These are phyloP conservation scores for Heliamphora ciliata DNA, from an alignment of 179 eudicot genomes.

Conservation along the genomic window DNA sequence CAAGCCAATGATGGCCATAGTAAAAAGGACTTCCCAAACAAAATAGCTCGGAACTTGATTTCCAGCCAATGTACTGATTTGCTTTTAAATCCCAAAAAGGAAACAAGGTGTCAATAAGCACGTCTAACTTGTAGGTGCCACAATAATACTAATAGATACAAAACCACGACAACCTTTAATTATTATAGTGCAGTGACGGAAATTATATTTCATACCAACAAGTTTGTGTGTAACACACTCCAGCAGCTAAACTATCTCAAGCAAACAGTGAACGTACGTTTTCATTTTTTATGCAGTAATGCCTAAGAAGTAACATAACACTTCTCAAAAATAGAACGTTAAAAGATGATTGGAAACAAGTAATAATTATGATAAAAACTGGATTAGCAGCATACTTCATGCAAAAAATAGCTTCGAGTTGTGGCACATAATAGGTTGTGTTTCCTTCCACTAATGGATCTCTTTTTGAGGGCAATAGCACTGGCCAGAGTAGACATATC, in stretches of 20 bases:
- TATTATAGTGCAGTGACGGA: background rate
- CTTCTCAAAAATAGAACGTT: too few relatives aligned
- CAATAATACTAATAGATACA: background rate
- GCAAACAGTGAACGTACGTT: background rate
- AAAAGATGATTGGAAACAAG: too few relatives aligned
- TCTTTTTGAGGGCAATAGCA: too few relatives aligned
- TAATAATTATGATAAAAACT: too few relatives aligned
- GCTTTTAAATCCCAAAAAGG: slow-evolving; percentile 33
- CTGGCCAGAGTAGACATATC: too few relatives aligned
- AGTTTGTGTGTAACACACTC: background rate
- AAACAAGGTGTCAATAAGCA: background rate
- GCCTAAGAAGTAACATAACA: too few relatives aligned
- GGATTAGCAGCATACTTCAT: too few relatives aligned
- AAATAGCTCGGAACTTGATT: slow-evolving; percentile 71
- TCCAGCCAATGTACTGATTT: slow-evolving; percentile 90
- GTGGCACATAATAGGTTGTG: too few relatives aligned
- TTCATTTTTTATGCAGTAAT: too few relatives aligned
- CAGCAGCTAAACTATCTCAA: background rate
- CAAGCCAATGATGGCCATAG: slow-evolving; percentile 71
- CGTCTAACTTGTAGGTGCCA: background rate
- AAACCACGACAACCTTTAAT: background rate
- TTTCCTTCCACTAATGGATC: too few relatives aligned
- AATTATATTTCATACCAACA: background rate
- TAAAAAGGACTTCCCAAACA: slow-evolving; percentile 77
- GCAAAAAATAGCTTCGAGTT: too few relatives aligned